Evolutionary conservation across 495 filamentous ascomycete genomes (phyloP).

Genomic region (Annulohypoxylon stygium): DNA sequence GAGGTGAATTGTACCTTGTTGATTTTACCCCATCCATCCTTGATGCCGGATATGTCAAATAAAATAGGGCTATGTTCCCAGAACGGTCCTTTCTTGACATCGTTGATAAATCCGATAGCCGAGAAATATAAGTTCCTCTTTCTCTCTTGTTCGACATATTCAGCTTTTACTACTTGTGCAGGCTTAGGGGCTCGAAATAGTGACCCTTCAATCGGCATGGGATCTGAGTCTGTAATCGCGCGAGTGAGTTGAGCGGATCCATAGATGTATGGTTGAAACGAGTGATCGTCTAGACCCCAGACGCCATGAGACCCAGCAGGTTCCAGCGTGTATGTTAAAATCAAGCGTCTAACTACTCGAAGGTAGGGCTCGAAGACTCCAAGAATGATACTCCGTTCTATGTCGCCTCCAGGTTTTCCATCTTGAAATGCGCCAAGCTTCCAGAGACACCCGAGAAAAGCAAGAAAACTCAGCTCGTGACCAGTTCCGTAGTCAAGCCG

Average conservation of each 20-base stretch:
- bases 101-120: constrained; percentile 98
- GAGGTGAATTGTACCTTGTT: constrained; percentile 77
- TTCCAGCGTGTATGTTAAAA: constrained; percentile 93
- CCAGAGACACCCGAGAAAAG: constrained; percentile 91
- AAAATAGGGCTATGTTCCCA: constrained; percentile 98
- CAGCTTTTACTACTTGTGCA: constrained; percentile 72
- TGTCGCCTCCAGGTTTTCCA: constrained; percentile 61
- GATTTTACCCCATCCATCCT: constrained; percentile 95
- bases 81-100: constrained; percentile 97
- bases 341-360: constrained; percentile 82
- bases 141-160: constrained; percentile 75
- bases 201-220: constrained; percentile 81
- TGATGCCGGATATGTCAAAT: constrained; percentile 93
- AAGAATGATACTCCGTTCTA: constrained; percentile 81
- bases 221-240: constrained; percentile 72
- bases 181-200: constrained; percentile 77
- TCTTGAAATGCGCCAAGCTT: constrained; percentile 83
- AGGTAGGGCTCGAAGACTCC: constrained; percentile 88
- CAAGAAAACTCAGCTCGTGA: constrained; percentile 93
- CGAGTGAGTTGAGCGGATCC: constrained; percentile 90
- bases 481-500: constrained; percentile 96
- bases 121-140: constrained; percentile 91
- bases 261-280: constrained; percentile 96
- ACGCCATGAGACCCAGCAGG: constrained; percentile 96
- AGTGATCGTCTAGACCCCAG: constrained; percentile 97